A percentile compares a stretch with the other conserved stretches of the same genome.
These are phyloP conservation scores for Thermochaetoides thermophila DNA, from an alignment of 495 filamentous ascomycete genomes.

Conservation along the genomic window DNA sequence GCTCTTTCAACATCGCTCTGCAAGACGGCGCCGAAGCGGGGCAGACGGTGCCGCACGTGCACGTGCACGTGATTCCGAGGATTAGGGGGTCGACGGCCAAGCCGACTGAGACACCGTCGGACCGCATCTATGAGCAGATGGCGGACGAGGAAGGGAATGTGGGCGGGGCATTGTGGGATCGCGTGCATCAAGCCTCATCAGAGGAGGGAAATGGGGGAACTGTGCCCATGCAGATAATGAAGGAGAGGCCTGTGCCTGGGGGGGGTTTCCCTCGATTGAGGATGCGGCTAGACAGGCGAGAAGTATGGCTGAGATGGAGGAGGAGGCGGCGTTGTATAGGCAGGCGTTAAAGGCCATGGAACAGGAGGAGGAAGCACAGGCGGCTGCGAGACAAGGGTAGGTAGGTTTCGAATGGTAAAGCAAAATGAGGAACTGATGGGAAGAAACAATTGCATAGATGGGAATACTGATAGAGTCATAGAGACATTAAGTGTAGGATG, in stretches of 20 bases:
- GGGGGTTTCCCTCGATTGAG: conserved; percentile 41
- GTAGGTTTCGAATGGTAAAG: background rate
- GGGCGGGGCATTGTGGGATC: conserved; percentile 42
- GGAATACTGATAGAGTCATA: background rate
- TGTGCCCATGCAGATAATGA: too few species aligned
- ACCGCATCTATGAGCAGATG: conserved; percentile 63
- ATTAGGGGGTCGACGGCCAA: conserved; percentile 29
- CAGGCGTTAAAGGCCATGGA: conserved; percentile 23
- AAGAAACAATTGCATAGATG: background rate
- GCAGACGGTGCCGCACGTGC: conserved; percentile 80
- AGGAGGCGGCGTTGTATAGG: conserved; percentile 56
- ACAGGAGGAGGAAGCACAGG: conserved; percentile 11
- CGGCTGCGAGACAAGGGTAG: background rate
- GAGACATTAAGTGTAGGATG: background rate
- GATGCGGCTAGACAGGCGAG: conserved; percentile 56
- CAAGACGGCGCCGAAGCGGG: conserved; percentile 84
- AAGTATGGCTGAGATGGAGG: conserved; percentile 59
- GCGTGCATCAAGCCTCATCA: background rate
- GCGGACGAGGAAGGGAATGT: conserved; percentile 79
- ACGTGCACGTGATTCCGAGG: conserved; percentile 85
- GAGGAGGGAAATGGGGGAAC: background rate
- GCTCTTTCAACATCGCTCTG: conserved; percentile 77
- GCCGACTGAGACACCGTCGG: conserved; percentile 32
- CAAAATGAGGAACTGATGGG: too few species aligned
- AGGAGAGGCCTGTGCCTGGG: conserved; percentile 22